Conservation (phyloP, 441 rosid genomes). For the Pelargonium myrrhifolium region DNA sequence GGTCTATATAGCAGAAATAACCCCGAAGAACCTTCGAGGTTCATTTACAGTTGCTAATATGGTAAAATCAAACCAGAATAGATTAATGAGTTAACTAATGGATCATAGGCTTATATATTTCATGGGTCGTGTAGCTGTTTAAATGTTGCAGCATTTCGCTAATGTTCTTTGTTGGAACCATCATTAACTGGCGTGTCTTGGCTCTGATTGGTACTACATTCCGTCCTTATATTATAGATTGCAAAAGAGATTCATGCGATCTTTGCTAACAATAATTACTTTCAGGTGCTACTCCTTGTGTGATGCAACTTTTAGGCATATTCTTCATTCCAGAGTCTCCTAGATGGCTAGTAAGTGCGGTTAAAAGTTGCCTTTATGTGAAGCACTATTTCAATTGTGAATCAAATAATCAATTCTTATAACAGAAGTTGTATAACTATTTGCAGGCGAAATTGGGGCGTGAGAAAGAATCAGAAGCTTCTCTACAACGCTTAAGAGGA, state of each 20-base stretch:
- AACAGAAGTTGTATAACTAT: neutral
- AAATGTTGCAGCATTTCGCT: conserved; percentile 34
- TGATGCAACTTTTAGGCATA: conserved; percentile 20
- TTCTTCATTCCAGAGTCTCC: conserved; percentile 61
- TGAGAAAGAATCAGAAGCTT: conserved; percentile 41
- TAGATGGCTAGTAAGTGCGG: conserved; percentile 50
- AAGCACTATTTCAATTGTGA: neutral
- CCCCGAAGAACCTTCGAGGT: conserved; percentile 42
- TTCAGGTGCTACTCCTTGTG: conserved; percentile 35
- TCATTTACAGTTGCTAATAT: conserved; percentile 30
- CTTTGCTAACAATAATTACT: neutral
- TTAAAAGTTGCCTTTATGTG: neutral
- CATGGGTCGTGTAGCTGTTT: conserved; percentile 34
- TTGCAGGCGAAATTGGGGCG: conserved; percentile 41
- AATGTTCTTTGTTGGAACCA: conserved; percentile 37
- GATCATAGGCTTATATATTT: neutral
- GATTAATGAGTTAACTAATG: neutral
- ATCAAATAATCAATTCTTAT: neutral
- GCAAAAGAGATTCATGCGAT: neutral
- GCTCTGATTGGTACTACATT: conserved; percentile 39
- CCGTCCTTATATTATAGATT: neutral
- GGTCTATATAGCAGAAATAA: conserved; percentile 31
- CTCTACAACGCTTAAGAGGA: conserved; percentile 48
- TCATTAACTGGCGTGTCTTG: conserved; percentile 46
- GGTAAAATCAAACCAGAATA: conserved; percentile 22